Evolutionary conservation across 768 basidiomycete species (phyloP), one percentile per base, ranked within the genome.

Genomic region (Astraeus odoratus): DNA sequence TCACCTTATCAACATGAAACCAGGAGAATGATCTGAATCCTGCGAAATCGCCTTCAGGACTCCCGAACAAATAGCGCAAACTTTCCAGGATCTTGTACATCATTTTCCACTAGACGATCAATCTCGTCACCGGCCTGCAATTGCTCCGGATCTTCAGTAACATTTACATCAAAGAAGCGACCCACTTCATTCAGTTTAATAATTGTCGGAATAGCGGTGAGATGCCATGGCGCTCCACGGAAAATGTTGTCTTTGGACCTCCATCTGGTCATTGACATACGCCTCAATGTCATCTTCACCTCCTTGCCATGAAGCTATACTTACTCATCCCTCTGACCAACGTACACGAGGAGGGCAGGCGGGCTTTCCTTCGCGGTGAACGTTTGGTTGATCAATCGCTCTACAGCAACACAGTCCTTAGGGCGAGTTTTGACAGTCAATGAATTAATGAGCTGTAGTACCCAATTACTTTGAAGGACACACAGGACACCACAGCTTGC

Each of bases 401-500:
- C 81, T 23, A 88, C 80, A 27, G 58, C 74, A 24, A 67, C 64
- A 58, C 86, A 88, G 56, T 89, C 86, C 86, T 79, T 18, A 8
- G 20, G 25, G 12, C n/a, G n/a, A n/a, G n/a, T n/a, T n/a, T n/a
- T n/a, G n/a, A 29, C 25, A 18, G 46, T 72, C 29, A 34, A 36
- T 47, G 22, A 46, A 41, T 18, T 7, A 43, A 33, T 52, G 33
- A 56, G 50, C 24, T 20, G 18, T n/a, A 15, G n/a, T 16, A 18
- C 25, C 3, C 4, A 23, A 20, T 34, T 23, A 22, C 19, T 25
- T 13, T 22, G 22, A 23, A 30, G 19, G 33, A 70, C 73, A 38
- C 53, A 87, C 86, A 20, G 81, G 75, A 57, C 86, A 88, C 86
- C 86, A 88, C 57, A 80, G 62, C 43, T 66, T 59, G 22, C 79